Percentiles rank a stretch among this genome's conserved stretches.
Evolutionary conservation across 495 filamentous ascomycete genomes (phyloP).

Genomic region (Neurospora sp.): DNA sequence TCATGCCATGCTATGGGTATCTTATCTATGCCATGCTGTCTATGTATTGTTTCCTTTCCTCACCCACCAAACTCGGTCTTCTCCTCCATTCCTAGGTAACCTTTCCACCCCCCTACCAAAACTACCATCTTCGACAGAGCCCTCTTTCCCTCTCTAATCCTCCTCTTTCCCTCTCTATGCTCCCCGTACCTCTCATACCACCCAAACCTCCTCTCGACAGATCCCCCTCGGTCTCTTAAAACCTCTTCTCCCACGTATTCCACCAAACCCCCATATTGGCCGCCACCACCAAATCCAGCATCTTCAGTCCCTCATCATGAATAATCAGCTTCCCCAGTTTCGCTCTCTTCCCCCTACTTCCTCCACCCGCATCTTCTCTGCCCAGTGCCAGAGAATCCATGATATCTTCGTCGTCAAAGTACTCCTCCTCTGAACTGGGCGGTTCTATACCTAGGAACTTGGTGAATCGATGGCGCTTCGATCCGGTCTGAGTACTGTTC

Average conservation of each 20-base stretch:
- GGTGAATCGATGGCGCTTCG: conserved; percentile 25
- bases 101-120: not conserved
- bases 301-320: conserved; percentile 84
- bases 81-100: too few species aligned
- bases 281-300: conserved; percentile 87
- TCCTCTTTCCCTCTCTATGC: too few species aligned
- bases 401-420: conserved; percentile 11
- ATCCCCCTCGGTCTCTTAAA: conserved; percentile 5
- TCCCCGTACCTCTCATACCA: not conserved
- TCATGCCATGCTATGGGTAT: not conserved
- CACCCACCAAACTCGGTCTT: too few species aligned
- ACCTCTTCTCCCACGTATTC: conserved; percentile 65
- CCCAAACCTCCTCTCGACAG: not conserved
- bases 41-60: not conserved
- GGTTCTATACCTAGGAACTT: conserved; percentile 17
- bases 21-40: not conserved
- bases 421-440: conserved; percentile 12
- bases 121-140: not conserved
- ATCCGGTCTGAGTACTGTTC: conserved; percentile 10
- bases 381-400: conserved; percentile 62
- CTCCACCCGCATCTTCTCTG: conserved; percentile 68
- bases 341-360: conserved; percentile 70
- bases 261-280: conserved; percentile 91
- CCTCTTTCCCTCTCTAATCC: not conserved
- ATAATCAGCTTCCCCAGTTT: conserved; percentile 92